Percentiles rank a stretch among this genome's conserved stretches.
phyloP scores from a whole-genome alignment of 2,329 filamentous ascomycete genomes.

The Monosporascus cannonballus region DNA sequence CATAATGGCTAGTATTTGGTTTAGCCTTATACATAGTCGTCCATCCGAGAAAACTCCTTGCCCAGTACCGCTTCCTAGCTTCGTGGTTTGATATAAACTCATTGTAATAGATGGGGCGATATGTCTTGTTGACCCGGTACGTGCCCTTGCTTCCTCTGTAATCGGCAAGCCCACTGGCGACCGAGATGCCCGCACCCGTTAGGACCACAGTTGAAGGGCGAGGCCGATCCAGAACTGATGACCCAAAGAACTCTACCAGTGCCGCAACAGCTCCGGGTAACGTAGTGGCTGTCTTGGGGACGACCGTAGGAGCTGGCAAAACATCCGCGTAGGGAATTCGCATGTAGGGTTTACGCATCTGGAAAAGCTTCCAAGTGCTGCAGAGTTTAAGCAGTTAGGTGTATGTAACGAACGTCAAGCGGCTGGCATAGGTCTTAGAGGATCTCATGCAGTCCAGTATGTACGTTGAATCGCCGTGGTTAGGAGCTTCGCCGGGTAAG shows the following conservation, averaged over 20 bases:
- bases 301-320: slow-evolving; percentile 67
- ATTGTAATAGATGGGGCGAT: slow-evolving; percentile 86
- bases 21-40: slow-evolving; percentile 69
- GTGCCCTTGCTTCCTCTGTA: slow-evolving; percentile 88
- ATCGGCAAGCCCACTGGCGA: slow-evolving; percentile 87
- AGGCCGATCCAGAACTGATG: slow-evolving; percentile 46
- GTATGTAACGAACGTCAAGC: no score
- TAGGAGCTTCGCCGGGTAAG: no score
- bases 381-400: no score
- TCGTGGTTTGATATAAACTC: slow-evolving; percentile 82
- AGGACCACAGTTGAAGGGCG: slow-evolving; percentile 43
- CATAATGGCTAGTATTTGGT: slow-evolving; percentile 75
- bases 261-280: slow-evolving; percentile 69
- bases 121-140: slow-evolving; percentile 85
- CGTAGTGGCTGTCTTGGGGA: slow-evolving; percentile 66
- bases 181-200: slow-evolving; percentile 87
- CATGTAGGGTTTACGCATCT: slow-evolving; percentile 67
- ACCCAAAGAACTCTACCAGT: slow-evolving; percentile 67
- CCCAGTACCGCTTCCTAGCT: slow-evolving; percentile 90
- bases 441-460: no score
- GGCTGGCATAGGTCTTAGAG: no score
- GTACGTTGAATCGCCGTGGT: no score
- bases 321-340: slow-evolving; percentile 88
- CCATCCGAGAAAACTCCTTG: slow-evolving; percentile 90
- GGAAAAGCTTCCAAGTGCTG: slow-evolving; percentile 1